These are phyloP conservation scores for Thymus mandschuricus DNA, from an alignment of 257 asterid genomes.

Conservation along the genomic window DNA sequence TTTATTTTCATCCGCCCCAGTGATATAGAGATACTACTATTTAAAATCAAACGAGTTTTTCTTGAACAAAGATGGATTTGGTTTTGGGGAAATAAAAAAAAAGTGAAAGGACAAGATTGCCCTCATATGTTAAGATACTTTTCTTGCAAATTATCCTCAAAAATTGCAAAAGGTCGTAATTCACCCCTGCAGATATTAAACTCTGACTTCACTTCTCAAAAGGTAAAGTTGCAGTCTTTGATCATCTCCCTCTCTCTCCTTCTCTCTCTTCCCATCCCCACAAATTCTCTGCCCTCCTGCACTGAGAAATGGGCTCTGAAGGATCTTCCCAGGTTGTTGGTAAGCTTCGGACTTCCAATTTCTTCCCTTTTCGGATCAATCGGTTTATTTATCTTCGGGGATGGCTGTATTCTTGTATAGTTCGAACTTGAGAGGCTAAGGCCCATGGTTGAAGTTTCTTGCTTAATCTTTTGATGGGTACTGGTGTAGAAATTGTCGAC, in stretches of 20 bases:
- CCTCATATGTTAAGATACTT: slow-evolving; percentile 12
- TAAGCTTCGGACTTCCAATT: slow-evolving; percentile 38
- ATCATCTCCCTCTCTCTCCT: slow-evolving; percentile 1
- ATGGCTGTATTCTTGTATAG: not conserved
- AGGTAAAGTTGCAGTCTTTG: slow-evolving; percentile 23
- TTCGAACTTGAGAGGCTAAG: slow-evolving; percentile 30
- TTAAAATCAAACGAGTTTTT: too few relatives aligned
- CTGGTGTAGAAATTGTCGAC: not conserved
- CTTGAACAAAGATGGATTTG: not conserved
- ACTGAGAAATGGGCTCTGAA: slow-evolving; percentile 62
- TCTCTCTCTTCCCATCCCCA: not conserved
- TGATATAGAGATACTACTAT: too few relatives aligned
- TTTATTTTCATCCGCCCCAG: too few relatives aligned
- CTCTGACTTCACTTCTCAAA: slow-evolving; percentile 15
- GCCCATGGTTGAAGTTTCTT: slow-evolving; percentile 17
- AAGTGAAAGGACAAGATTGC: not conserved
- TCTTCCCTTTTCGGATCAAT: not conserved
- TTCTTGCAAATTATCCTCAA: slow-evolving; percentile 23
- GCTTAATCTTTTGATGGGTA: not conserved
- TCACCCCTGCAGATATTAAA: not conserved
- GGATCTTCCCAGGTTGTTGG: slow-evolving; percentile 73
- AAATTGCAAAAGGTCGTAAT: not conserved
- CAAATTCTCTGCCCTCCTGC: slow-evolving; percentile 23
- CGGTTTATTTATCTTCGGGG: not conserved
- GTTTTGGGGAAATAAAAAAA: not conserved